Percentiles rank a stretch among this genome's conserved stretches.
Conservation (phyloP, 2,329 filamentous ascomycete species). For the Tolypocladium cylindrosporum region DNA sequence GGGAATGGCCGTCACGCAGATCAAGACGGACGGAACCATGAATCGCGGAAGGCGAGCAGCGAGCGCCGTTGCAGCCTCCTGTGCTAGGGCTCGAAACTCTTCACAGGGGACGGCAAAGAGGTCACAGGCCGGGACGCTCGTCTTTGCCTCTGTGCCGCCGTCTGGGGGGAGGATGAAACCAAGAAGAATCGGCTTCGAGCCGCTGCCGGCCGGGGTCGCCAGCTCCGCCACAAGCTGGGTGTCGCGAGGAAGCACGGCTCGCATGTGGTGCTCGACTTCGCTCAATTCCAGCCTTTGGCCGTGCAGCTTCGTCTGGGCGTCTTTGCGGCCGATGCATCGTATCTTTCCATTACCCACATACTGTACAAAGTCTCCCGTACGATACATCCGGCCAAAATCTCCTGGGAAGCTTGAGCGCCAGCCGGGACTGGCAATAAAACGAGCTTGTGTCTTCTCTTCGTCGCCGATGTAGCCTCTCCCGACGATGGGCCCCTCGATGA, state of each 20-base stretch:
- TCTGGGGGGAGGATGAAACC: background rate
- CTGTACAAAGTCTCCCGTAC: slow-evolving; percentile 3
- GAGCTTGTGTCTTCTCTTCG: slow-evolving; percentile 15
- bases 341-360: background rate
- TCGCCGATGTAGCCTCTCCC: slow-evolving; percentile 39
- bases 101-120: background rate
- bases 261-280: slow-evolving; percentile 2
- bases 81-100: background rate
- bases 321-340: slow-evolving; percentile 2
- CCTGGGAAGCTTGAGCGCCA: slow-evolving; percentile 24
- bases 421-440: slow-evolving; percentile 22
- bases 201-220: background rate
- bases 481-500: slow-evolving; percentile 33
- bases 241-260: background rate
- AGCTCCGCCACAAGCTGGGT: background rate
- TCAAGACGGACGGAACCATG: slow-evolving; percentile 12
- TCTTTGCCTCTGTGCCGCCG: background rate
- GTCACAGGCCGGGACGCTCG: background rate
- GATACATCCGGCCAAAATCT: background rate
- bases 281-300: slow-evolving; percentile 3
- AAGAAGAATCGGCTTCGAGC: background rate
- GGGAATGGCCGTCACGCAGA: slow-evolving; percentile 7
- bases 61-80: background rate
- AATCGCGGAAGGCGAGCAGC: slow-evolving; percentile 7
- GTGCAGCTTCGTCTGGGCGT: slow-evolving; percentile 1